Base-by-base conservation (phyloP, 352 stramenopile species). In the Phytophthora europaea region DNA sequence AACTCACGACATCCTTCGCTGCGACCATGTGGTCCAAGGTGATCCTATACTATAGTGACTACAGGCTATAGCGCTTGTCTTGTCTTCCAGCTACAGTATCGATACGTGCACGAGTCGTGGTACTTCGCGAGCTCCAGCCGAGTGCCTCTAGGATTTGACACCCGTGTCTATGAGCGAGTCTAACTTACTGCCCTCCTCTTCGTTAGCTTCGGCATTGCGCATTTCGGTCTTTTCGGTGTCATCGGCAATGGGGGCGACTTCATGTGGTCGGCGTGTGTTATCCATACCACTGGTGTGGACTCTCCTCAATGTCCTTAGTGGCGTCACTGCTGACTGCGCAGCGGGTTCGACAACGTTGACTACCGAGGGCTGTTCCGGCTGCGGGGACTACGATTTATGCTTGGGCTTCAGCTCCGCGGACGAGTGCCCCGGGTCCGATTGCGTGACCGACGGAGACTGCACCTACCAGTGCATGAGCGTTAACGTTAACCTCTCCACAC, bases 381-480 rank as follows among this genome's bases (percentile, higher is more conserved):
- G 73, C 56, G 51, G 61, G 13, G 63, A 75, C 2, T 75, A 61
- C 40, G 70, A 73, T 52, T 71, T 76, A 38, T 77, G 73, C 40
- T 28, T 69, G 28, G 73, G 70, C 4, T 80, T 72, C 69, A 69
- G 22, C 3, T 73, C 73, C 4, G 31, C 28, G 15, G 34, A 26
- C 23, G 60, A 65, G 26, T 80, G 73, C 58, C 67, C 69, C 10
- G 64, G 64, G 9, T 80, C 73, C 2, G 64, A 31, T 7, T 80
- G 69, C 33, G 69, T 67, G 60, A 67, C 61, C 13, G 43, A 66
- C 28, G 64, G 55, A 13, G 69, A 61, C 31, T 80, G 73, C 60
- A 72, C 73, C 0, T 77, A 59, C 61, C 31, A 77, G 34, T 80
- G 69, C 26, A 74, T 77, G 63, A 65, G 43, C 31, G 69, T 76